Conservation (phyloP, 495 filamentous ascomycete species). For the Lindgomyces ingoldianus region DNA sequence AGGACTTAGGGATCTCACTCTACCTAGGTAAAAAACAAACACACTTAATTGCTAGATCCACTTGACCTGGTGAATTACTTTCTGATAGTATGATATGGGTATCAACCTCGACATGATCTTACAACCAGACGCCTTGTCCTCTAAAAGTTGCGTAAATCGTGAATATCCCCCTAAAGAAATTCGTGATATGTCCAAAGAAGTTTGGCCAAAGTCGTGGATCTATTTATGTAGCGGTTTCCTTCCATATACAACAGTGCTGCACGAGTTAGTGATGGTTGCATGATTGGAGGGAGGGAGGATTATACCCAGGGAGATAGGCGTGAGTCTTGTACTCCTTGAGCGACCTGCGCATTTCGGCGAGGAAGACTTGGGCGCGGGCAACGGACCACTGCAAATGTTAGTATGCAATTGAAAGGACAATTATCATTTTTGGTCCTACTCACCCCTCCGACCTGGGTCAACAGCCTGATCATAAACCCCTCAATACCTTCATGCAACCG, state of each 20-base stretch:
- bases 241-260: slow-evolving; percentile 20
- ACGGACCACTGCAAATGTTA: slow-evolving; percentile 21
- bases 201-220: neutral
- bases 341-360: slow-evolving; percentile 32
- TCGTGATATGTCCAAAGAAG: neutral
- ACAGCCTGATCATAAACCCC: slow-evolving; percentile 32
- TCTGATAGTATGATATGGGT: neutral
- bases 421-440: neutral
- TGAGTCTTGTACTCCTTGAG: slow-evolving; percentile 27
- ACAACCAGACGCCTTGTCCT: neutral
- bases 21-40: too few relatives aligned
- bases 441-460: slow-evolving; percentile 33
- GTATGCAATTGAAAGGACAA: neutral
- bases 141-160: neutral
- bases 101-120: neutral
- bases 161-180: neutral
- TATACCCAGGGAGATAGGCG: slow-evolving; percentile 19
- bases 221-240: slow-evolving; percentile 6
- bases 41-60: too few relatives aligned
- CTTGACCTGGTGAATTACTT: neutral
- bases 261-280: neutral
- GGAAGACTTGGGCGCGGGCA: slow-evolving; percentile 26
- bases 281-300: neutral
- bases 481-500: slow-evolving; percentile 33
- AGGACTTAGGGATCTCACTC: too few relatives aligned